Conservation (phyloP, 2,329 filamentous ascomycete genomes). For the Cladophialophora carrionii region DNA sequence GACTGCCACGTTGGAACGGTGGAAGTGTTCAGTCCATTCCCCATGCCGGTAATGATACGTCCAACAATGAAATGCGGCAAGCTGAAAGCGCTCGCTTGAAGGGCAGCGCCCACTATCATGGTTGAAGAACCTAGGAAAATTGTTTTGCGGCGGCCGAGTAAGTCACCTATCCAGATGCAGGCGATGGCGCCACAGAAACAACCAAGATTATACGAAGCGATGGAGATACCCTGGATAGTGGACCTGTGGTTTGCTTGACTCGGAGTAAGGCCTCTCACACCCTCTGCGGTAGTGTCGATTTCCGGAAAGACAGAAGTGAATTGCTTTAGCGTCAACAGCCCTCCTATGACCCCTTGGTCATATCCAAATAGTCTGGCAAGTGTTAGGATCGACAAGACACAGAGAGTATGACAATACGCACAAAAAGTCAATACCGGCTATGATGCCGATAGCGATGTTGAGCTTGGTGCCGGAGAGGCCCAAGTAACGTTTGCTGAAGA, state of each 20-base stretch:
- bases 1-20: conserved; percentile 47
- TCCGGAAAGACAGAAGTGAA: conserved; percentile 59
- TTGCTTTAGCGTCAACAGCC: conserved; percentile 68
- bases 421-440: conserved; percentile 56
- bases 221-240: conserved; percentile 31
- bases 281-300: conserved; percentile 47
- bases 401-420: conserved; percentile 41
- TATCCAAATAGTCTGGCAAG: conserved; percentile 28
- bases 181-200: conserved; percentile 56
- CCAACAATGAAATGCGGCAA: conserved; percentile 35
- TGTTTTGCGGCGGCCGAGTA: conserved; percentile 48
- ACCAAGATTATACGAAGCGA: conserved; percentile 52
- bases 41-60: conserved; percentile 22
- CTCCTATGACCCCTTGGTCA: conserved; percentile 67
- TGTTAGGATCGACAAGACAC: not conserved
- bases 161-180: conserved; percentile 53
- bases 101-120: conserved; percentile 48
- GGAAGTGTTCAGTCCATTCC: conserved; percentile 13
- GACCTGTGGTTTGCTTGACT: conserved; percentile 42
- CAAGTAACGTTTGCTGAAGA: conserved; percentile 53
- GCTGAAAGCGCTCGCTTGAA: conserved; percentile 41
- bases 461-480: conserved; percentile 68
- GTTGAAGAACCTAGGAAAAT: conserved; percentile 62
- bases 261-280: conserved; percentile 24
- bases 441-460: conserved; percentile 69